Evolutionary conservation across 495 filamentous ascomycete species (phyloP).

Genomic region (Xylaria curta): DNA sequence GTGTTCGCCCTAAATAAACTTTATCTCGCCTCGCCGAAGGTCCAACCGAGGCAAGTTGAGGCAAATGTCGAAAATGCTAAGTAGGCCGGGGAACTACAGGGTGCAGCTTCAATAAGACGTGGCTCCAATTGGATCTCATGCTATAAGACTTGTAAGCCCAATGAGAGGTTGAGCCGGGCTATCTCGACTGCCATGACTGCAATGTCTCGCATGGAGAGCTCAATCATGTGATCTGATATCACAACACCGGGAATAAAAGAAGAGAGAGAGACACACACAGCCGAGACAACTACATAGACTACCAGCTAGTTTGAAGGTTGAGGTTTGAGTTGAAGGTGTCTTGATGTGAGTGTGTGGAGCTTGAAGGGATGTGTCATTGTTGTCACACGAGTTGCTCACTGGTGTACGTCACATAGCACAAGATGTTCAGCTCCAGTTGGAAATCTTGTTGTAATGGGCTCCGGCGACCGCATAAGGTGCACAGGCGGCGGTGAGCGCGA

Average conservation of each 20-base stretch:
- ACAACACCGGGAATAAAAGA: neutral
- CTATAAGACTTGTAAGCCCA: neutral
- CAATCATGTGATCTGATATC: constrained; percentile 26
- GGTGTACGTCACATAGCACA: neutral
- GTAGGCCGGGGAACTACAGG: neutral
- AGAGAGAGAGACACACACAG: neutral
- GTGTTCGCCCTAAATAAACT: neutral
- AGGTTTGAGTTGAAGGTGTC: neutral
- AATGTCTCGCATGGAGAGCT: constrained; percentile 5
- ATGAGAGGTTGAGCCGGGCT: neutral
- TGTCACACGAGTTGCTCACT: constrained; percentile 1
- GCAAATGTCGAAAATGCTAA: neutral
- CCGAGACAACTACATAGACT: neutral
- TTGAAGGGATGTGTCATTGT: neutral
- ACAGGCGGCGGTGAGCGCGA: neutral
- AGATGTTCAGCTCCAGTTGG: constrained; percentile 4
- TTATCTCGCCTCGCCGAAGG: neutral
- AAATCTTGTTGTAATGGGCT: neutral
- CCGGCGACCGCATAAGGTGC: neutral
- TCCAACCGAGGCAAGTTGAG: neutral
- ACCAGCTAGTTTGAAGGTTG: neutral
- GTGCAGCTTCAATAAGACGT: constrained; percentile 3
- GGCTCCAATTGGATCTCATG: neutral
- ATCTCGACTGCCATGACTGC: neutral
- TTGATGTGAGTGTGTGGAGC: constrained; percentile 7